Evolutionary conservation across 768 basidiomycete species (phyloP).

Genomic region (Flagelloscypha sp.): DNA sequence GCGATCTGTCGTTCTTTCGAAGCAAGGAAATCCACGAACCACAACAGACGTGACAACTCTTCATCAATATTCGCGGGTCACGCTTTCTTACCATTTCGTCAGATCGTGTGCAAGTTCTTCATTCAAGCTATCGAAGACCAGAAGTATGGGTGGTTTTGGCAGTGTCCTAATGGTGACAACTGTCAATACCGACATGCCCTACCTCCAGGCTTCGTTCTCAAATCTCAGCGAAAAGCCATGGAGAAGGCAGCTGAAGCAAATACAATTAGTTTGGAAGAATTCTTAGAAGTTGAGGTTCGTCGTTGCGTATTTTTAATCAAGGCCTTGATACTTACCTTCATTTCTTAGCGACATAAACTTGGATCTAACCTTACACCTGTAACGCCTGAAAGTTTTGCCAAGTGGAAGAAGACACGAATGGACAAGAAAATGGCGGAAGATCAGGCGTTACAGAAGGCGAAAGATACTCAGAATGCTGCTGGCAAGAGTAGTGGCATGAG

Average conservation of each 20-base stretch:
- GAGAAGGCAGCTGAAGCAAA: constrained; percentile 89
- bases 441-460: constrained; percentile 74
- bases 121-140: constrained; percentile 91
- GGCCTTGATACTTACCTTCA: constrained; percentile 4
- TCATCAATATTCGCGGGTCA: constrained; percentile 24
- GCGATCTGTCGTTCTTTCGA: constrained; percentile 75
- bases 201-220: constrained; percentile 93
- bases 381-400: constrained; percentile 82
- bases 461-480: constrained; percentile 71
- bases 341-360: constrained; percentile 81
- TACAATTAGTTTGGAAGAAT: constrained; percentile 89
- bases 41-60: constrained; percentile 88
- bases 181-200: constrained; percentile 95
- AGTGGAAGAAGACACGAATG: constrained; percentile 93
- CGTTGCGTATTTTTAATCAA: neutral
- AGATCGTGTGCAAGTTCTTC: constrained; percentile 98
- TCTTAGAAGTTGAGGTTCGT: constrained; percentile 90
- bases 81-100: constrained; percentile 4
- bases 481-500: constrained; percentile 93
- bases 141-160: constrained; percentile 95
- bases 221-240: constrained; percentile 84
- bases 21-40: constrained; percentile 84
- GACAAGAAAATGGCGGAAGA: constrained; percentile 91
- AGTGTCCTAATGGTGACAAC: constrained; percentile 79
- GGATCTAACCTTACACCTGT: constrained; percentile 87